Evolutionary conservation across 2,329 filamentous ascomycete species (phyloP).

Genomic region (Neonectria sp.): DNA sequence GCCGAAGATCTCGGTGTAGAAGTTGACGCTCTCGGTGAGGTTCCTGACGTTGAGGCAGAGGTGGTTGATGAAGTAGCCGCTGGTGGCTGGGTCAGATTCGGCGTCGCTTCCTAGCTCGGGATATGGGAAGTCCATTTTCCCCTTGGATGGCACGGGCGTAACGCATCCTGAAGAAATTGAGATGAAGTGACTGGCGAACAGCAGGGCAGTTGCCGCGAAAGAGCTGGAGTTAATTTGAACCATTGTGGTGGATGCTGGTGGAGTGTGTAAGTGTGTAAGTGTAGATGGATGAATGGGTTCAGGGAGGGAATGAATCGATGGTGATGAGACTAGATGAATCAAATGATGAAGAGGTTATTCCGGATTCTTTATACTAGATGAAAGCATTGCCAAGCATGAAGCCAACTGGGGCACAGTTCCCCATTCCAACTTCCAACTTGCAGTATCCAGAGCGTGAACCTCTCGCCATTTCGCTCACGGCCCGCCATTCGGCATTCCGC

Average conservation of each 20-base stretch:
- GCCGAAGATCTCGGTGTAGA: slow-evolving; percentile 53
- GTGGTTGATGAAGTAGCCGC: slow-evolving; percentile 55
- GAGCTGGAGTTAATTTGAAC: neutral
- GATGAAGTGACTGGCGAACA: slow-evolving; percentile 8
- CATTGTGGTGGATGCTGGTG: slow-evolving; percentile 4
- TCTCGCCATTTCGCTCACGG: neutral
- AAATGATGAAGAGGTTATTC: neutral
- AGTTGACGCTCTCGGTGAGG: slow-evolving; percentile 49
- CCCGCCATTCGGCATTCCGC: no score
- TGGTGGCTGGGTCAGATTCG: slow-evolving; percentile 48
- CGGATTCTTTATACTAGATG: neutral
- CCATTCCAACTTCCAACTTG: neutral
- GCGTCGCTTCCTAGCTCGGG: slow-evolving; percentile 38
- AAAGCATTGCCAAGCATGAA: neutral
- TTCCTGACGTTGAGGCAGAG: slow-evolving; percentile 51
- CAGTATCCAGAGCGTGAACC: neutral
- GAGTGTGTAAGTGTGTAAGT: neutral
- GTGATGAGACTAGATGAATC: neutral
- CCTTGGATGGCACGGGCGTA: slow-evolving; percentile 10
- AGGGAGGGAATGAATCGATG: neutral
- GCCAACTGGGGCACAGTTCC: neutral
- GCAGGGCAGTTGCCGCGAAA: slow-evolving; percentile 3
- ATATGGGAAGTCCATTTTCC: slow-evolving; percentile 15
- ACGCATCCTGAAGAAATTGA: slow-evolving; percentile 2
- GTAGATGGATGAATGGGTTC: neutral